Percentiles rank a stretch among this genome's conserved stretches.
Conservation (phyloP, 768 basidiomycete species). For the Mrakia hoshinonis region DNA sequence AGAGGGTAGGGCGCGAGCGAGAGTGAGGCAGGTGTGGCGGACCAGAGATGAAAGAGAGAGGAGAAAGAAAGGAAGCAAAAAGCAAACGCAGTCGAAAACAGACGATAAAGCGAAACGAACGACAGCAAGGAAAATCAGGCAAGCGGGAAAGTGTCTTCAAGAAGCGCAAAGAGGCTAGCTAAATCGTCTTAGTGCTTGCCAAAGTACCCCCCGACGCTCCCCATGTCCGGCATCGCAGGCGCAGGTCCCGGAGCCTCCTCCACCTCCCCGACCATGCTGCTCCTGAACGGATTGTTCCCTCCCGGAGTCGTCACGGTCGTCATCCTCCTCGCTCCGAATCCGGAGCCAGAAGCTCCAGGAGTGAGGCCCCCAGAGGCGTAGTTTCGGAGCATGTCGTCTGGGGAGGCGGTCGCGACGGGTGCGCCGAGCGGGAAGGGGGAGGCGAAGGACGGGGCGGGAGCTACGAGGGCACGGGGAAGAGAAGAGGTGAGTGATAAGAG, state of each 20-base stretch:
- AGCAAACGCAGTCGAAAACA: neutral
- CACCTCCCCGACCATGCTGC: slow-evolving; percentile 15
- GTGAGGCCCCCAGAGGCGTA: neutral
- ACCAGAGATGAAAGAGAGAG: too few relatives aligned
- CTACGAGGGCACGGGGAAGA: neutral
- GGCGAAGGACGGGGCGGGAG: neutral
- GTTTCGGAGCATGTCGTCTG: slow-evolving; percentile 11
- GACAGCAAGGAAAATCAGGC: neutral
- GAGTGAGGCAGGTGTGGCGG: too few relatives aligned
- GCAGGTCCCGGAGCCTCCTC: neutral
- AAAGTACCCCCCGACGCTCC: neutral
- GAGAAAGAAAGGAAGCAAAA: neutral
- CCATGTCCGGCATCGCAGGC: neutral
- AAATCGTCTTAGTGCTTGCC: neutral
- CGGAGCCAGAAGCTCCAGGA: neutral
- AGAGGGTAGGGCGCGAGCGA: too few relatives aligned
- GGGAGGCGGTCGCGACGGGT: neutral
- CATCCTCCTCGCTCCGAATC: neutral
- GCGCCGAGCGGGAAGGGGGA: neutral
- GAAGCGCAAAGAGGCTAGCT: neutral
- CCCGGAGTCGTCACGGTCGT: neutral
- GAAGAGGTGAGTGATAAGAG: neutral
- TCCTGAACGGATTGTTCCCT: slow-evolving; percentile 22
- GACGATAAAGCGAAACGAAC: neutral
- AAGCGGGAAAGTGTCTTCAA: neutral